Percentiles rank a stretch among this genome's conserved stretches.
Evolutionary conservation across 2,329 filamentous ascomycete species (phyloP).

Genomic region (Beauveria bassiana): DNA sequence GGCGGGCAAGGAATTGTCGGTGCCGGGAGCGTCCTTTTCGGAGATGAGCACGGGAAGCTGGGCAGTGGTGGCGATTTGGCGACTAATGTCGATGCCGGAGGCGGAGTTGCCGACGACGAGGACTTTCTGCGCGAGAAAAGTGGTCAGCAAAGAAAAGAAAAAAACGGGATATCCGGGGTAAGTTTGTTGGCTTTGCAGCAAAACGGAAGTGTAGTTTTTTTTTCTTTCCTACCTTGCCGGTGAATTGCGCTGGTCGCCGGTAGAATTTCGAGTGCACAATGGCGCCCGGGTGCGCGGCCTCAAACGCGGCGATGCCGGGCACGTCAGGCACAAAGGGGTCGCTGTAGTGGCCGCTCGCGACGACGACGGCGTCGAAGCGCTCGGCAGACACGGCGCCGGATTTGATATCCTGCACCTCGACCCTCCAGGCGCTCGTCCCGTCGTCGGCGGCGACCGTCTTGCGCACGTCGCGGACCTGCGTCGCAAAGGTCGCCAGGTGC

Average conservation of each 20-base stretch:
- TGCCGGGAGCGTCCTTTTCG: constrained; percentile 31
- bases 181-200: too few relatives aligned
- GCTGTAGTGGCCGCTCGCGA: constrained; percentile 56
- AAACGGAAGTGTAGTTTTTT: too few relatives aligned
- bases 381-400: constrained; percentile 16
- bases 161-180: neutral
- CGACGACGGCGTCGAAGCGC: constrained; percentile 54
- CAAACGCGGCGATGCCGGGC: constrained; percentile 45
- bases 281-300: constrained; percentile 37
- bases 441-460: constrained; percentile 17
- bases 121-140: constrained; percentile 43
- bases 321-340: constrained; percentile 53
- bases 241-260: constrained; percentile 34
- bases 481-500: constrained; percentile 50
- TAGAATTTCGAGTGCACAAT: constrained; percentile 64
- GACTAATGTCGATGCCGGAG: constrained; percentile 62
- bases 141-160: neutral
- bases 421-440: constrained; percentile 37
- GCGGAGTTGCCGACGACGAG: constrained; percentile 62
- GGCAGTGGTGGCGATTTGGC: constrained; percentile 51
- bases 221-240: constrained; percentile 21
- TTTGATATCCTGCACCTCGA: constrained; percentile 28
- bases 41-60: constrained; percentile 47
- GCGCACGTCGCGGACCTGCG: constrained; percentile 46
- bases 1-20: constrained; percentile 16